Evolutionary conservation across 805 yeast species (phyloP), one percentile per base, ranked within the genome.

Genomic region (Saccharomycopsis vini): DNA sequence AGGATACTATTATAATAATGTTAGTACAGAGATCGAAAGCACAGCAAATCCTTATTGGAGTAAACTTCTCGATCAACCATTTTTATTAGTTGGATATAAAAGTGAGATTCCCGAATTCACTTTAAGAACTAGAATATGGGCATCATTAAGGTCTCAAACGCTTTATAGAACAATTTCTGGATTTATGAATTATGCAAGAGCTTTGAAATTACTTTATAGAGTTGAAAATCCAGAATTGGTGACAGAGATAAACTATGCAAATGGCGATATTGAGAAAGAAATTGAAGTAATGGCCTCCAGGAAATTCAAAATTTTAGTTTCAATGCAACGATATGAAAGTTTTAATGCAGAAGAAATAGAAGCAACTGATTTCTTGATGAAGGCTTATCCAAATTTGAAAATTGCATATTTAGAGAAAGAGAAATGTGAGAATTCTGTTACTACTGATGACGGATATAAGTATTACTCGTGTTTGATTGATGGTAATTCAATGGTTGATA

Each of bases 21-120:
- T 38, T 4, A 40, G 47, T 29, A 42, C 45, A 41, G 82, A 77
- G 50, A 75, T 75, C 56, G 87, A 80, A 42, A 18, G 26, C 18
- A 19, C 16, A 10, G 40, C 36, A 18, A 35, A 45, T 35, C 49
- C 49, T 9, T 38, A 42, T 16, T 29, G 42, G 32, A 39, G 46
- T 13, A 47, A 43, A 32, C 37, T 41, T n/a, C 20, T 44, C n/a
- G 50, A 88, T 73, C 81, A 86, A 57, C 96, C 97, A 46, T 90
- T 87, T 69, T 87, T 86, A 70, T 85, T 95, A 63, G 84, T 90
- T 61, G 98, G 97, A 63, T 90, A 87, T 79, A 90, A 92, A 68
- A 79, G 94, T 56, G 96, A 97, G 56, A 94, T 95, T 47, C 97
- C 97, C 31, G 96, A 89, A 62, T 92, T 86, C 68, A 86, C 95